These are phyloP conservation scores for Cucumis variabilis DNA, from an alignment of 331 rosid species.

Conservation along the genomic window DNA sequence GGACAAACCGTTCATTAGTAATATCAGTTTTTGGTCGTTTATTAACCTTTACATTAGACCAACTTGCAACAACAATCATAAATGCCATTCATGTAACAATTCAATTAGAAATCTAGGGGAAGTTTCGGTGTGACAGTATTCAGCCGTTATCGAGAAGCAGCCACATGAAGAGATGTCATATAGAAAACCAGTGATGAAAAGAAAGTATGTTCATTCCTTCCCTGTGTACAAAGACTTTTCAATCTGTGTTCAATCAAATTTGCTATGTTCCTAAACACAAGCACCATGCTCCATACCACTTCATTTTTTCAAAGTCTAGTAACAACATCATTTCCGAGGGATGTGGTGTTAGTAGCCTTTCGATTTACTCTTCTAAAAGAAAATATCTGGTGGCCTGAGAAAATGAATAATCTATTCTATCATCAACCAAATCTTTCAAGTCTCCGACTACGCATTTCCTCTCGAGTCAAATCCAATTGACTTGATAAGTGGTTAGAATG, in stretches of 20 bases:
- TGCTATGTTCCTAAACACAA: not conserved
- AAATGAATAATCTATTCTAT: not conserved
- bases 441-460: slow-evolving; percentile 26
- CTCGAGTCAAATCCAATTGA: not conserved
- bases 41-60: too few species aligned
- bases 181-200: not conserved
- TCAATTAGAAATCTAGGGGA: too few species aligned
- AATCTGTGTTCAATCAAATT: not conserved
- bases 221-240: not conserved
- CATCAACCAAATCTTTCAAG: slow-evolving; percentile 28
- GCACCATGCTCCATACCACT: not conserved
- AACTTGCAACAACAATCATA: too few species aligned
- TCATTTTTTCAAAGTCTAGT: not conserved
- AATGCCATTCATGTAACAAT: too few species aligned
- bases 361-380: not conserved
- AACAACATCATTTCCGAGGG: not conserved
- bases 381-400: not conserved
- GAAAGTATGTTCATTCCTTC: too few species aligned
- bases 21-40: too few species aligned
- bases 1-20: too few species aligned
- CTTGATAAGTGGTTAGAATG: not conserved
- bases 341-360: not conserved
- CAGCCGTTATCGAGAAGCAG: not conserved
- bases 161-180: too few species aligned
- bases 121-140: too few species aligned